Base-by-base conservation (phyloP, 148 eudicot genomes). In the Rhododendron williamsianum region DNA sequence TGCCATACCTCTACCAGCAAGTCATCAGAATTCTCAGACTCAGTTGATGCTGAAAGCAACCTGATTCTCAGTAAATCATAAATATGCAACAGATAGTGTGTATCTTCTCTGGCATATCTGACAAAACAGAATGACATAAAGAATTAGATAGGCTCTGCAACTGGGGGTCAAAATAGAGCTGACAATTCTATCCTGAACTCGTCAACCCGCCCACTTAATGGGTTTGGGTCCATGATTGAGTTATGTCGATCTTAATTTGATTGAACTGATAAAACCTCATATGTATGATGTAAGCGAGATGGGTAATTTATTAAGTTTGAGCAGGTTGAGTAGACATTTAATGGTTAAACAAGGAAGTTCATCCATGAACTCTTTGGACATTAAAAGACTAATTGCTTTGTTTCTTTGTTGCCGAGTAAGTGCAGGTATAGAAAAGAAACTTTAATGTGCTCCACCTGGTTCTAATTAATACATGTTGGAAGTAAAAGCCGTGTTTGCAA, bases 101-200 rank as follows among this genome's bases (percentile, higher is more conserved):
- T 97, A 85, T 97, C 99, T 85, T 97, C 99, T 90, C 98, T 93
- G 80, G 99, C 99, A 90, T 97, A 97, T 88, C 98, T 96, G 91
- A 82, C 52, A 85, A 82, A 41, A 82, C n/a, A 63, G 56, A 76
- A 48, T 82, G 18, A 35, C 45, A 25, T 21, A 84, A 60, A 74
- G 12, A 36, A 73, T 36, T 73, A 80, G 38, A 74, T 30, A 82
- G 56, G 19, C 41, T 54, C 27, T 2, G 46, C 23, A 36, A 35
- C 63, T 49, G 21, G 27, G 23, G 60, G 69, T 51, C 9, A 76
- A 54, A n/a, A 23, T 63, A 63, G 71, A 63, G 10, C 4, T 25
- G 33, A 67, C 33, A 67, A 10, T 25, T 67, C 33, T 10, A 67
- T 33, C 6, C 41, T 4, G 38, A 33, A 30, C 35, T 71, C 0